Evolutionary conservation across 371 early-diverging fungal genomes (phyloP), one percentile per base, ranked within the genome.

Genomic region (Lichtheimia hyalospora): DNA sequence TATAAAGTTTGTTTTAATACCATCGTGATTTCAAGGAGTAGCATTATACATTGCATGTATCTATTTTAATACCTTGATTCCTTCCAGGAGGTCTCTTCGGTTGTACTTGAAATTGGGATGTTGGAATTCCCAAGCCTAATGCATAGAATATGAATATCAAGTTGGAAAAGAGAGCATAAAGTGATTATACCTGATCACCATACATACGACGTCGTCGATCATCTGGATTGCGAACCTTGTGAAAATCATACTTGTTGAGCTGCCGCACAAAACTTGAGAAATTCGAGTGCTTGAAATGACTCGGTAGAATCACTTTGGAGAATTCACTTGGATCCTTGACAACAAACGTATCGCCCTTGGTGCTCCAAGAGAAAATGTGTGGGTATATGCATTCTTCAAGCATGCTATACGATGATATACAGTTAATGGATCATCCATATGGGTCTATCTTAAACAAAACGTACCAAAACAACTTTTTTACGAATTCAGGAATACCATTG

Each of bases 261-360:
- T 97, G 98, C 15, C 98, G 84, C 12, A 96, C 92, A 79, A 97
- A 96, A 54, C 89, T 90, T n/a, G 92, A 87, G 69, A 95, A 90
- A 64, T 97, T 96, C 64, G 88, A 92, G 77, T 96, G 96, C 67
- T 94, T 95, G 71, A 96, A 96, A 68, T 92, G 89, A 50, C 79
- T 82, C n/a, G 93, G 92, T 14, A 96, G 78, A 49, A 95, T 86
- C 24, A 72, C 70, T 61, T 82, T 81, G 25, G 84, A 81, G 70
- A 92, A 93, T 42, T 83, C 87, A 57, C 81, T 84, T 34, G 88
- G 86, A 57, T 94, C 87, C 55, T 83, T 83, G 49, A 95, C 94
- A 8, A 95, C 82, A 78, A 97, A 96, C 0, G 90, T 86, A n/a
- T 84, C 83, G 20, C 95, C 95, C 42, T 76, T 81, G 1, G 70